These are phyloP conservation scores for Ophiorrhiza pumila DNA, from an alignment of 257 asterid genomes.

Conservation along the genomic window DNA sequence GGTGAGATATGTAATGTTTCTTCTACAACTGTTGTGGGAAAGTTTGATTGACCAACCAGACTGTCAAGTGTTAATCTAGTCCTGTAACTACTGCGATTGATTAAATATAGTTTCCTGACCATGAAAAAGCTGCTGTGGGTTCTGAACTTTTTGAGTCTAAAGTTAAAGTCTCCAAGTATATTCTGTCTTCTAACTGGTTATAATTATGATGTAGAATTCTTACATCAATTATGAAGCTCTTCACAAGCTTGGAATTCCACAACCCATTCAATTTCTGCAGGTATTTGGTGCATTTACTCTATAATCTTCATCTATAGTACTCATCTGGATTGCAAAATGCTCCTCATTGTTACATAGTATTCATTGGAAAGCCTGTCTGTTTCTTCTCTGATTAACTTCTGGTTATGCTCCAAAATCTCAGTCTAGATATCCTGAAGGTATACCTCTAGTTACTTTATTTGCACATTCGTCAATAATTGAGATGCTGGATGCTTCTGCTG, in stretches of 20 bases:
- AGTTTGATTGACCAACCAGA: neutral
- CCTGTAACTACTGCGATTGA: neutral
- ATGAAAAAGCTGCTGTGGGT: neutral
- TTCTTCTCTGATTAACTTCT: constrained; percentile 20
- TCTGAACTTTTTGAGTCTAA: neutral
- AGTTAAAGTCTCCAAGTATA: neutral
- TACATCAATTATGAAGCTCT: constrained; percentile 75
- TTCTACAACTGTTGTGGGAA: neutral
- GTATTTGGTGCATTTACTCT: constrained; percentile 29
- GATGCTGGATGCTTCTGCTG: constrained; percentile 86
- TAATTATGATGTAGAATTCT: constrained; percentile 54
- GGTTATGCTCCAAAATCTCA: constrained; percentile 33
- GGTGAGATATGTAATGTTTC: neutral
- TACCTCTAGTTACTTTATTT: constrained; percentile 68
- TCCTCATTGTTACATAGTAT: neutral
- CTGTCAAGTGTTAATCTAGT: neutral
- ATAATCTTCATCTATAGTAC: neutral
- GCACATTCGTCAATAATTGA: constrained; percentile 76
- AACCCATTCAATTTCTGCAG: constrained; percentile 86
- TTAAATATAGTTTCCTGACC: neutral
- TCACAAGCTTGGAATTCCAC: constrained; percentile 89
- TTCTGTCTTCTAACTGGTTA: neutral
- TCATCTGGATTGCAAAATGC: neutral
- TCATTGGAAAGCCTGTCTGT: neutral
- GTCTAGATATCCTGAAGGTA: constrained; percentile 96